Evolutionary conservation across 2,329 filamentous ascomycete genomes (phyloP), one percentile per base, ranked within the genome.

Genomic region (Madurella mycetomatis): DNA sequence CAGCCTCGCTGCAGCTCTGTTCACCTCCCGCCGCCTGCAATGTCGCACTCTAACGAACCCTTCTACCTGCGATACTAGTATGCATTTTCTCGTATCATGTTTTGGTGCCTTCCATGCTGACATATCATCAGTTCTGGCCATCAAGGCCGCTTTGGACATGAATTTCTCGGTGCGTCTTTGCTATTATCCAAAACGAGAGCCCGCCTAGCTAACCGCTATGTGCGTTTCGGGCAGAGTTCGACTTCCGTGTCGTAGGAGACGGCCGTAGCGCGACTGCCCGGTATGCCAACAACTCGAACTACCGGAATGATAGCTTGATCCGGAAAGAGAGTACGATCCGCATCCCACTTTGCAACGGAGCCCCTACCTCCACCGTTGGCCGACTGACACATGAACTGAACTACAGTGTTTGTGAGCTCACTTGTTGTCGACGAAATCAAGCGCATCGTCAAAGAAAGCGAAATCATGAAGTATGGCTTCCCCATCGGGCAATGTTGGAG

Each of bases 241-340:
- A 99, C 71, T 94, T 99, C 67, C 84, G 92, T 53, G 90, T 91
- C 19, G 83, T 97, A 44, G 90, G 90, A 51, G 94, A 99, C 70
- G 94, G 94, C 49, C 85, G 90, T 58, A 96, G 92, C 69, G 94
- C 94, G 8, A 89, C 94, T 49, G 91, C 92, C 32, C 86, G 94
- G 73, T 99, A 99, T 75, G 94, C 94, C 61, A 99, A 99, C 80
- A 99, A 99, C 74, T 97, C 92, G 54, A 99, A 99, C 75, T 99
- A 99, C 76, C 86, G 94, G 67, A 99, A 99, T 74, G 94, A 99
- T 71, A 96, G 92, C 60, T 77, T 99, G 64, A 99, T 99, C 69
- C 88, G 94, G 62, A 99, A 99, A 92, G 94, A 99, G 78, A 99
- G 94, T 96, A 78, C 64, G 91, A 72, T 4, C 9, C 12, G 15